Percentiles rank a stretch among this genome's conserved stretches.
Conservation (phyloP, 2,329 filamentous ascomycete species). For the Zelopaecilomyces penicillatus region DNA sequence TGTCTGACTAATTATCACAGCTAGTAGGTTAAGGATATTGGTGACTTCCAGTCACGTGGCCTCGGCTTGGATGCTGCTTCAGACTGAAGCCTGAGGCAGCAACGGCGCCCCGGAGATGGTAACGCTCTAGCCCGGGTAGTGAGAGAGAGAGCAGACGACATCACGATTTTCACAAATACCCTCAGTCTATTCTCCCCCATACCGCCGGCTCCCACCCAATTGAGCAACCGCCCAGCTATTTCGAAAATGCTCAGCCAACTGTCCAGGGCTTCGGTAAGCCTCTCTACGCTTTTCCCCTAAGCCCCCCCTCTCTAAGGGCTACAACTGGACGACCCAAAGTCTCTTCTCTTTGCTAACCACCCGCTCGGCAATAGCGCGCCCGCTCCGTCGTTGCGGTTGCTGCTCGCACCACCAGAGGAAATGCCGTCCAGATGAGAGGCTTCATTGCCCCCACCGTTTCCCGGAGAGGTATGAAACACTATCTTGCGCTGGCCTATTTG, state of each 20-base stretch:
- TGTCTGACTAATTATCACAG: too few species aligned
- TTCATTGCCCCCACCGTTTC: constrained; percentile 55
- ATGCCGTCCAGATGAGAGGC: constrained; percentile 41
- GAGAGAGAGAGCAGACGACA: constrained; percentile 16
- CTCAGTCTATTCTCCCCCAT: constrained; percentile 26
- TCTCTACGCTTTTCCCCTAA: neutral
- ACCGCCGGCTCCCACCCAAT: constrained; percentile 21
- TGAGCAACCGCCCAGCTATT: constrained; percentile 34
- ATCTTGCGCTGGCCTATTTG: neutral
- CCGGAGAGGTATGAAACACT: constrained; percentile 47
- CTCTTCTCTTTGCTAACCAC: neutral
- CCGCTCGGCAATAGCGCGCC: constrained; percentile 25
- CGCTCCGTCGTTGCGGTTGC: constrained; percentile 40
- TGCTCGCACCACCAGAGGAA: constrained; percentile 34
- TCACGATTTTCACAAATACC: constrained; percentile 40
- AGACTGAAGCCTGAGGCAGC: constrained; percentile 18
- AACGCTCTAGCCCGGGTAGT: constrained; percentile 13
- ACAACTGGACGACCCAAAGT: too few species aligned
- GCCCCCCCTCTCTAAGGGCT: neutral
- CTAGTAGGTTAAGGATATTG: too few species aligned
- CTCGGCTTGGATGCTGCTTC: too few species aligned
- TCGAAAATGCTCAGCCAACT: constrained; percentile 49
- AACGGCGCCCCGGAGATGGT: neutral
- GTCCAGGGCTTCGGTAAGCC: constrained; percentile 47
- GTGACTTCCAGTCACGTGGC: too few species aligned